Conservation (phyloP, 306 rosid species). For the Myrica gale region DNA sequence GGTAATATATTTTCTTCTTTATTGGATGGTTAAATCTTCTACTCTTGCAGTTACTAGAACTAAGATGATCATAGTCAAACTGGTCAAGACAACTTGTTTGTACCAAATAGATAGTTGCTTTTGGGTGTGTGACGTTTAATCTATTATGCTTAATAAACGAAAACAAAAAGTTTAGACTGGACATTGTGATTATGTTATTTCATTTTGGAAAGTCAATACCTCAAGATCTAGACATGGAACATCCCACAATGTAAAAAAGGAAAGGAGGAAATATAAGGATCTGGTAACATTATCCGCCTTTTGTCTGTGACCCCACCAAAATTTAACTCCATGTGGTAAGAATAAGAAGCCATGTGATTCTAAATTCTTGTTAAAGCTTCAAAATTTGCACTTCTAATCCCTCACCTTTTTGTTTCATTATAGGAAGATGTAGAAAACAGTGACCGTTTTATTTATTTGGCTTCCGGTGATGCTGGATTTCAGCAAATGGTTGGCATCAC, state of each 20-base stretch:
- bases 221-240: not conserved
- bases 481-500: constrained; percentile 52
- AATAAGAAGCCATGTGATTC: constrained; percentile 15
- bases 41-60: not conserved
- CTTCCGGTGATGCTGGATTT: constrained; percentile 47
- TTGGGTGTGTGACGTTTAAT: not conserved
- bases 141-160: not conserved
- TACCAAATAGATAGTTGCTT: not conserved
- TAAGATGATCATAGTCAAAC: not conserved
- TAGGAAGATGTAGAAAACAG: constrained; percentile 68
- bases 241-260: not conserved
- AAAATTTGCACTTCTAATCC: constrained; percentile 23
- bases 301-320: not conserved
- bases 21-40: not conserved
- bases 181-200: not conserved
- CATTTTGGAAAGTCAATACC: not conserved
- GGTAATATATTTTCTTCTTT: constrained; percentile 39
- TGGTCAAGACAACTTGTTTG: not conserved
- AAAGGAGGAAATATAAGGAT: not conserved
- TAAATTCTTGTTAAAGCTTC: not conserved
- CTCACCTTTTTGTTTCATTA: constrained; percentile 21
- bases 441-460: constrained; percentile 54
- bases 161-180: too few relatives aligned
- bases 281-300: too few relatives aligned
- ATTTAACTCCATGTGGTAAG: not conserved